Base-by-base conservation (phyloP, 805 yeast species). In the Metschnikowia lunata region DNA sequence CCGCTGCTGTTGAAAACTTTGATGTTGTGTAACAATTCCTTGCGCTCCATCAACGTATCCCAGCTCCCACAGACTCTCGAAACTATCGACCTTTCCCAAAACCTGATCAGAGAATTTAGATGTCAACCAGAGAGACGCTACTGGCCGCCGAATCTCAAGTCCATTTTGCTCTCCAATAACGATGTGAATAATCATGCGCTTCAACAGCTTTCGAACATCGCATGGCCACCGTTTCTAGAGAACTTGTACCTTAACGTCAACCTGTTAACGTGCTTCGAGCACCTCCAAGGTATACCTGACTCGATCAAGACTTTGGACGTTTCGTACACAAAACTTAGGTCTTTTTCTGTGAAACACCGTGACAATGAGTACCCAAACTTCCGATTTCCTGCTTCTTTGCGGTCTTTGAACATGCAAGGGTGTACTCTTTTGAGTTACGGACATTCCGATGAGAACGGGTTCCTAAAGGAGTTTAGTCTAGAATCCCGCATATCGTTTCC, bases 21-120 rank as follows among this genome's bases (percentile, higher is more conserved):
- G 30, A 67, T 67, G 72, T 42, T 67, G 30, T 60, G 71, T 0
- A 56, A 63, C 47, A 66, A 66, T 45, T 51, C 51, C 14, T 42
- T 64, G 28, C 38, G 51, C 10, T 39, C 49, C 9, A 38, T 62
- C 32, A 54, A 60, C 39, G 47, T 68, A 4, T 46, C 58, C 11
- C 50, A 36, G 15, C 53, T 69, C 14, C 69, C 70, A 2, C 49
- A 47, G 14, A 55, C 65, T 0, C 42, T 67, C 29, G 63, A 61
- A 36, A 60, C 60, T 3, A 46, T 67, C 26, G 71, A 66, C 39
- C 47, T 67, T 13, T 59, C 63, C 13, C 46, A 49, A 47, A 66
- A 63, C 40, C 40, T 42, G 27, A 54, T 62, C 6, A 40, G 39
- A 8, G 32, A 34, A 8, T 47, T 60, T 40, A 37, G 36, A 11